Percentiles rank a stretch among this genome's conserved stretches.
These are phyloP conservation scores for Fusarium pilosicola DNA, from an alignment of 2,329 filamentous ascomycete species.

Conservation along the genomic window DNA sequence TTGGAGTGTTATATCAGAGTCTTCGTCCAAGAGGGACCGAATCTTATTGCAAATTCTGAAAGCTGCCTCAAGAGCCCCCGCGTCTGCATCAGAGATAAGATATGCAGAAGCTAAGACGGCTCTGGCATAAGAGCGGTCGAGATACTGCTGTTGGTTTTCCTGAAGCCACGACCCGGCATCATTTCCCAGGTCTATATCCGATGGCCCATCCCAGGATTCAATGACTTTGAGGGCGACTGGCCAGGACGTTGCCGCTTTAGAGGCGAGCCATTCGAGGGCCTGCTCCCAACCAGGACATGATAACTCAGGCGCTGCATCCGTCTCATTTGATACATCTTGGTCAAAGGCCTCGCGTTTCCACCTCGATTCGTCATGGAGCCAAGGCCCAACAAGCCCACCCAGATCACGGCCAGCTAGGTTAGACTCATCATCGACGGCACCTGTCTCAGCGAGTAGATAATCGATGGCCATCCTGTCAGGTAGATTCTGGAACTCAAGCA, in stretches of 20 bases:
- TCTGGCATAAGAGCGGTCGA: conserved; percentile 73
- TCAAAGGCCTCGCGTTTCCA: conserved; percentile 53
- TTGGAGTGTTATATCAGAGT: conserved; percentile 63
- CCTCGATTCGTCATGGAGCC: conserved; percentile 73
- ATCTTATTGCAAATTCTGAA: conserved; percentile 70
- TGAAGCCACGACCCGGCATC: conserved; percentile 66
- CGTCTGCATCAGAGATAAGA: conserved; percentile 67
- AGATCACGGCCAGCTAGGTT: conserved; percentile 69
- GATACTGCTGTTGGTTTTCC: conserved; percentile 67
- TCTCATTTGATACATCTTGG: conserved; percentile 34
- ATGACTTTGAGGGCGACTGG: conserved; percentile 69
- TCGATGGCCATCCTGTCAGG: conserved; percentile 68
- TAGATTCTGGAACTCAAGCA: conserved; percentile 72
- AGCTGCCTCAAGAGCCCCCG: conserved; percentile 67
- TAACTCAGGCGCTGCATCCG: conserved; percentile 43
- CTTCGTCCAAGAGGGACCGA: conserved; percentile 64
- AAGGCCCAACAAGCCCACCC: conserved; percentile 75
- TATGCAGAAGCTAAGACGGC: conserved; percentile 75
- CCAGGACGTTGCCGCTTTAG: conserved; percentile 69
- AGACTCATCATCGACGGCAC: conserved; percentile 51
- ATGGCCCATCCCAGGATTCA: conserved; percentile 78
- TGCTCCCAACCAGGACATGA: conserved; percentile 73
- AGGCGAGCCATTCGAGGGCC: conserved; percentile 73
- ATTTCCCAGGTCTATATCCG: conserved; percentile 74
- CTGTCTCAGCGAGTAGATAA: conserved; percentile 69